These are phyloP conservation scores for Boletellus sp. DNA, from an alignment of 768 basidiomycete genomes.

Conservation along the genomic window DNA sequence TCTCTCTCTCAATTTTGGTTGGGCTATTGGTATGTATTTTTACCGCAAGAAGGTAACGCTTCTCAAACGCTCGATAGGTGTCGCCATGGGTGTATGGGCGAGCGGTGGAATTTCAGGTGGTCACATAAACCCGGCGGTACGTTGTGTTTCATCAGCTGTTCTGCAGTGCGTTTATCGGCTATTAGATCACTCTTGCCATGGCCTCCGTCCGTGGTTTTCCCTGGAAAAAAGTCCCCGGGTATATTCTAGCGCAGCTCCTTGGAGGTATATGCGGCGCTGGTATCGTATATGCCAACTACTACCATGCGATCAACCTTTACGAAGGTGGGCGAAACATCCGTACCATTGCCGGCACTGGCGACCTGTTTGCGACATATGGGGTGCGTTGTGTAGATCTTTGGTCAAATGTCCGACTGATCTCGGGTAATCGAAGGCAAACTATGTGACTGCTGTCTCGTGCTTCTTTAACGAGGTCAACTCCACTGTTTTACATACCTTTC, in stretches of 20 bases:
- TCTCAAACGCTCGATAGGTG: conserved; percentile 31
- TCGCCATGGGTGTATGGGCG: conserved; percentile 67
- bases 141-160: conserved; percentile 10
- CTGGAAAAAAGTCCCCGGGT: conserved; percentile 74
- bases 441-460: conserved; percentile 40
- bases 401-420: conserved; percentile 9
- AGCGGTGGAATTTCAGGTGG: conserved; percentile 66
- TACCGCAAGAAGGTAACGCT: neutral
- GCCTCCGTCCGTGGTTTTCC: conserved; percentile 72
- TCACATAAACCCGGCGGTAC: conserved; percentile 70
- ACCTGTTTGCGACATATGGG: conserved; percentile 58
- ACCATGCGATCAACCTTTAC: conserved; percentile 60
- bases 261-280: conserved; percentile 58
- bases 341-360: conserved; percentile 54
- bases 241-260: conserved; percentile 59
- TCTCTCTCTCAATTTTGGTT: conserved; percentile 28
- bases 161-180: neutral
- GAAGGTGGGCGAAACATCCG: conserved; percentile 55
- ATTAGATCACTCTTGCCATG: conserved; percentile 63
- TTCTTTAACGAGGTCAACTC: conserved; percentile 44
- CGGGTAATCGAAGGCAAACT: conserved; percentile 34
- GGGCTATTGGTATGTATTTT: conserved; percentile 29
- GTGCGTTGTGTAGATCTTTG: conserved; percentile 32
- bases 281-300: conserved; percentile 60
- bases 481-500: neutral